Percentiles rank a stretch among this genome's conserved stretches.
phyloP scores from a whole-genome alignment of 2,329 filamentous ascomycete genomes.

The Penicillium sp. region DNA sequence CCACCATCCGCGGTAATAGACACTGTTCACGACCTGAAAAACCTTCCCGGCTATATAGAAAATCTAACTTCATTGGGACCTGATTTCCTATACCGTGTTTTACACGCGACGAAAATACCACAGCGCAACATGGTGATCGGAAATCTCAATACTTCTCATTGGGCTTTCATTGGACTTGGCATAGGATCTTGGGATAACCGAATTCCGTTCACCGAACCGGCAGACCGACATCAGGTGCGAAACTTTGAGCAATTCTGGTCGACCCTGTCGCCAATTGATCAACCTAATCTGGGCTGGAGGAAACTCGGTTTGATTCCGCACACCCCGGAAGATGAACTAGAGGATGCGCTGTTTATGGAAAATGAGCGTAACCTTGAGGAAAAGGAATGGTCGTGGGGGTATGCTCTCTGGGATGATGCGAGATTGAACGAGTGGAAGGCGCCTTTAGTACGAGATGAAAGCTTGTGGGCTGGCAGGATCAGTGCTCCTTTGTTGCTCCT shows the following conservation, averaged over 20 bases:
- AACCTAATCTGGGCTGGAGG: conserved; percentile 24
- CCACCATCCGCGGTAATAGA: neutral
- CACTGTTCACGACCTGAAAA: neutral
- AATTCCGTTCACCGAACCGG: conserved; percentile 22
- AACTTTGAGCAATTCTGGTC: conserved; percentile 16
- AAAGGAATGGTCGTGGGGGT: conserved; percentile 6
- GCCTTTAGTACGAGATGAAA: neutral
- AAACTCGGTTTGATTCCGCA: conserved; percentile 6
- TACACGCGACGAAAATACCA: conserved; percentile 10
- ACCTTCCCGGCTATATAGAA: neutral
- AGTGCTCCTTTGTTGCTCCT: neutral
- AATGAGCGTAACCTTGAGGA: no score
- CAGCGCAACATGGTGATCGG: conserved; percentile 24
- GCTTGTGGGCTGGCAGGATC: neutral
- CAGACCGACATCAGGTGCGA: conserved; percentile 19
- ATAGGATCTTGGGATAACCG: neutral
- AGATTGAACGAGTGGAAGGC: neutral
- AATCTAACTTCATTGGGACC: conserved; percentile 22
- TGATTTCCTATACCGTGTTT: conserved; percentile 23
- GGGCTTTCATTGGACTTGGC: no score
- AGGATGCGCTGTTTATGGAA: neutral
- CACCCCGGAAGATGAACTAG: conserved; percentile 4
- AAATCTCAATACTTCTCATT: conserved; percentile 2
- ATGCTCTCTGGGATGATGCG: conserved; percentile 8
- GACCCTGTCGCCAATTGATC: conserved; percentile 11